phyloP scores from a whole-genome alignment of 345 rosid genomes.

The Mangifera indica region DNA sequence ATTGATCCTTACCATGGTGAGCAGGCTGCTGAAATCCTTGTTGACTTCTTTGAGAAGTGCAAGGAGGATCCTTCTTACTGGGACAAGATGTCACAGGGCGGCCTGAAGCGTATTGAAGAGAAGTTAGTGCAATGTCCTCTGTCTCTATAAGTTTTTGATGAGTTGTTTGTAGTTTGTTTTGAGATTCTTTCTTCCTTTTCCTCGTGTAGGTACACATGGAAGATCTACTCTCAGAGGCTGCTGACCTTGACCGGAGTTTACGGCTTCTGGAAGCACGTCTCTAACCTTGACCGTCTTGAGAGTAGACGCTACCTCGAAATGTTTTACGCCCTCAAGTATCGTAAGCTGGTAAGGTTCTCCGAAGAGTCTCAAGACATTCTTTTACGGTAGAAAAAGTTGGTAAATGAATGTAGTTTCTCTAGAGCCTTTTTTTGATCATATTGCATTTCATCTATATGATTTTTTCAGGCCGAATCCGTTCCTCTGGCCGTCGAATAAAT shows the following conservation, averaged over 20 bases:
- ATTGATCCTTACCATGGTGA: constrained; percentile 93
- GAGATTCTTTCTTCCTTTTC: background rate
- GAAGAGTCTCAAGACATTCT: background rate
- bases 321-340: constrained; percentile 85
- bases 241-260: constrained; percentile 84
- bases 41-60: constrained; percentile 69
- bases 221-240: constrained; percentile 82
- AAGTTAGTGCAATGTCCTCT: constrained; percentile 42
- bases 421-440: background rate
- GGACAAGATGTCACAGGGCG: constrained; percentile 71
- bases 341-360: constrained; percentile 53
- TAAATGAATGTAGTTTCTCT: background rate
- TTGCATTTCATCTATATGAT: background rate
- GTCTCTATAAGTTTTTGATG: background rate
- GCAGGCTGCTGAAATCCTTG: constrained; percentile 70
- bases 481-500: constrained; percentile 49
- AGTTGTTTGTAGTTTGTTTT: too few species aligned
- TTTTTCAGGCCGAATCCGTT: constrained; percentile 74
- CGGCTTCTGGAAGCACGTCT: constrained; percentile 94
- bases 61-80: constrained; percentile 65
- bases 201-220: constrained; percentile 73
- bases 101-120: constrained; percentile 80
- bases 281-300: constrained; percentile 86
- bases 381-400: background rate
- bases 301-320: constrained; percentile 89